Evolutionary conservation across 345 rosid genomes (phyloP).

Genomic region (Euphorbia peplus): DNA sequence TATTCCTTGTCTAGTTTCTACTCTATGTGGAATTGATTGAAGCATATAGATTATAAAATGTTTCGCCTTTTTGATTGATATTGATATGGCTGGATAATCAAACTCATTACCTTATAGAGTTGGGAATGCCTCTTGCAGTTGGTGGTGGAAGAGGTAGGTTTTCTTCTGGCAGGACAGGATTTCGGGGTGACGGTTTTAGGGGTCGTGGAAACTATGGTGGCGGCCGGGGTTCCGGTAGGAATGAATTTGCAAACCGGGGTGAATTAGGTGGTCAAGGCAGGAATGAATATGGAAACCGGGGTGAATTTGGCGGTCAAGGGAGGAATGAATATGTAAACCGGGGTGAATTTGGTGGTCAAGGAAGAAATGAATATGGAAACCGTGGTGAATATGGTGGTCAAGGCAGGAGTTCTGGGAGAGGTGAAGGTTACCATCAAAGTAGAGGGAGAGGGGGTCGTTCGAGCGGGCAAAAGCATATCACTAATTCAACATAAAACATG

Average conservation of each 20-base stretch:
- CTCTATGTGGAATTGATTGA: not conserved
- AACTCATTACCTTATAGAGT: not conserved
- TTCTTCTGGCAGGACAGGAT: slow-evolving; percentile 20
- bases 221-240: slow-evolving; percentile 18
- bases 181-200: slow-evolving; percentile 24
- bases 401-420: slow-evolving; percentile 20
- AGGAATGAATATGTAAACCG: slow-evolving; percentile 20
- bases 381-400: slow-evolving; percentile 21
- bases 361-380: slow-evolving; percentile 19
- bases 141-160: slow-evolving; percentile 27
- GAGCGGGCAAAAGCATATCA: slow-evolving; percentile 1
- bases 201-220: slow-evolving; percentile 20
- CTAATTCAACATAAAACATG: slow-evolving; percentile 10
- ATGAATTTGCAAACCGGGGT: slow-evolving; percentile 17
- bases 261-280: slow-evolving; percentile 23
- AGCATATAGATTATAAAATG: not conserved
- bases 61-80: not conserved
- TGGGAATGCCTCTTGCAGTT: slow-evolving; percentile 13
- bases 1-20: not conserved
- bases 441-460: slow-evolving; percentile 40
- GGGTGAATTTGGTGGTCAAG: slow-evolving; percentile 16
- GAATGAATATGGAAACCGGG: slow-evolving; percentile 6
- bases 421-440: slow-evolving; percentile 28
- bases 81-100: not conserved
- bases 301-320: slow-evolving; percentile 12